These are phyloP conservation scores for Paraconiothyrium sp. DNA, from an alignment of 2,329 filamentous ascomycete species.

Conservation along the genomic window DNA sequence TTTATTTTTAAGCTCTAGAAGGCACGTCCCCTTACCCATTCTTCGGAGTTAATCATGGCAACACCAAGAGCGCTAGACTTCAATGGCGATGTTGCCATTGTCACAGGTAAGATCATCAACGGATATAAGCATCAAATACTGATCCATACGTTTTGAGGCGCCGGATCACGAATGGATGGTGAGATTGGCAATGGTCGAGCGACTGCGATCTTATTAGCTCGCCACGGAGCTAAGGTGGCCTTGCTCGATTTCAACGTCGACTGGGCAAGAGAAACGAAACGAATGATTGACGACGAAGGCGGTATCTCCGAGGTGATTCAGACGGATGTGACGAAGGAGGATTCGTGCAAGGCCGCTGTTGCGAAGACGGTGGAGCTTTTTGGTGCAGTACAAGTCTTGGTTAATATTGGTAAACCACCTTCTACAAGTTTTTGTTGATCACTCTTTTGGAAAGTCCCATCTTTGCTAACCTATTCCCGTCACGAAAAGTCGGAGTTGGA, in stretches of 20 bases:
- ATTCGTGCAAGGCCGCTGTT: conserved; percentile 73
- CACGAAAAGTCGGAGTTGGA: conserved; percentile 60
- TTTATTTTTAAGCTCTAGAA: background rate
- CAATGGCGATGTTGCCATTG: conserved; percentile 25
- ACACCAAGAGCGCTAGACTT: conserved; percentile 22
- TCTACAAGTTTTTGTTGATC: no score
- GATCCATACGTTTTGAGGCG: background rate
- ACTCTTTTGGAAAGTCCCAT: no score
- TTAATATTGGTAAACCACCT: conserved; percentile 65
- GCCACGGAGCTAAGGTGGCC: conserved; percentile 76
- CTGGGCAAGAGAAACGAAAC: conserved; percentile 76
- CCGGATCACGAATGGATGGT: conserved; percentile 2
- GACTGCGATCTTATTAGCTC: conserved; percentile 76
- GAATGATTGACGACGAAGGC: conserved; percentile 70
- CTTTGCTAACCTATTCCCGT: background rate
- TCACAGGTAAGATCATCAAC: conserved; percentile 19
- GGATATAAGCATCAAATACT: background rate
- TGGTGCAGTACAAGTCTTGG: conserved; percentile 74
- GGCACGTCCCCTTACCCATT: background rate
- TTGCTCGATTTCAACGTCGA: conserved; percentile 78
- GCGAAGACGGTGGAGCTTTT: conserved; percentile 70
- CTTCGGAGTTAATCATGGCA: conserved; percentile 15
- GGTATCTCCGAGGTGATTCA: conserved; percentile 69
- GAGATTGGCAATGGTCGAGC: conserved; percentile 80
- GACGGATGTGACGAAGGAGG: conserved; percentile 69